Percentiles rank a stretch among this genome's conserved stretches.
These are phyloP conservation scores for Pseudisothecium myosuroides DNA, from an alignment of 225 moss, liverwort and hornwort species.

Conservation along the genomic window DNA sequence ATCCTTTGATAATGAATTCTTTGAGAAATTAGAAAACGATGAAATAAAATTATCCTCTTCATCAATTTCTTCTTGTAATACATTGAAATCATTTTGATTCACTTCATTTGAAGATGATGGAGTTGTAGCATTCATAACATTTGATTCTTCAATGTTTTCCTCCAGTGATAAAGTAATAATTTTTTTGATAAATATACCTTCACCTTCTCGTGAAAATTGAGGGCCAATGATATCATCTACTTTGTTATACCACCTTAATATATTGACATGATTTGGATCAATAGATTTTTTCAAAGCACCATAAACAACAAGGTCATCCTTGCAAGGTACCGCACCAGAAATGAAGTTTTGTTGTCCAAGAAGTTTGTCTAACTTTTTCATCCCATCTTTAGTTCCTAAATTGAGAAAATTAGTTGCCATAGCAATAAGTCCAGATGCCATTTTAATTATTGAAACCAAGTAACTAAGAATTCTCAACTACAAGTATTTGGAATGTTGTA, in stretches of 20 bases:
- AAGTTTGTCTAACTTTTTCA: constrained; percentile 16
- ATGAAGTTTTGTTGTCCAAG: constrained; percentile 15
- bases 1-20: background rate
- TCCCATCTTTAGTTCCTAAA: background rate
- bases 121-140: background rate
- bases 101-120: constrained; percentile 22
- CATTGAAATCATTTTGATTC: constrained; percentile 35
- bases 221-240: constrained; percentile 38
- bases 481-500: background rate
- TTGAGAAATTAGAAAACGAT: background rate
- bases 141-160: background rate
- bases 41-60: constrained; percentile 21
- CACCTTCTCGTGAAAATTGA: constrained; percentile 29
- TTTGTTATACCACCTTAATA: constrained; percentile 44
- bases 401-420: constrained; percentile 15
- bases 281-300: constrained; percentile 21
- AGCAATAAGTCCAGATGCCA: constrained; percentile 8
- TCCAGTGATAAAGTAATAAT: background rate
- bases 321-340: constrained; percentile 14
- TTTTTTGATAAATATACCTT: constrained; percentile 27
- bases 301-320: constrained; percentile 62
- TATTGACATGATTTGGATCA: constrained; percentile 20
- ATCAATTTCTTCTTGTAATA: constrained; percentile 14
- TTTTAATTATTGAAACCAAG: background rate
- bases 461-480: background rate